Percentiles rank a stretch among this genome's conserved stretches.
Evolutionary conservation across 2,329 filamentous ascomycete species (phyloP).

Genomic region (Zymoseptoria passerinii): DNA sequence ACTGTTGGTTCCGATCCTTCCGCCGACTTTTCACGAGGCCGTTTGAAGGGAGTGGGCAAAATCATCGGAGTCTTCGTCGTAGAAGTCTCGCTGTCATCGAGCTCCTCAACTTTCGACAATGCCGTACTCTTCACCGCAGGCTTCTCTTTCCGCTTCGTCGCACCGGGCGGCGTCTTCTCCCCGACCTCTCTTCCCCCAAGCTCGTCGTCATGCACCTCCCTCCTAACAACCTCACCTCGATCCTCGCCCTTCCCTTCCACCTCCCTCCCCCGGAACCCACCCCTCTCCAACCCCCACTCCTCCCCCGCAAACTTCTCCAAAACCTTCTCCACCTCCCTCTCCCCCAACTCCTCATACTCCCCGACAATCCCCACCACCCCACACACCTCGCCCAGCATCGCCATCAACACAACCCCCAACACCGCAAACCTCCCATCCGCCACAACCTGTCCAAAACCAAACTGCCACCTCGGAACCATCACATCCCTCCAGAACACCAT

Average conservation of each 20-base stretch:
- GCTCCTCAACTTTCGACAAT: no score
- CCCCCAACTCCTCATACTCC: slow-evolving; percentile 35
- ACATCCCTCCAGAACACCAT: slow-evolving; percentile 35
- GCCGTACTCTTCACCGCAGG: no score
- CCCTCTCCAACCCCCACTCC: slow-evolving; percentile 24
- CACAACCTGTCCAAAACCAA: slow-evolving; percentile 38
- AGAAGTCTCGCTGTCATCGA: neutral
- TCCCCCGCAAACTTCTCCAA: slow-evolving; percentile 38
- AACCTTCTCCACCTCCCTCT: slow-evolving; percentile 35
- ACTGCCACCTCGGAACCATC: slow-evolving; percentile 26
- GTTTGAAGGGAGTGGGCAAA: slow-evolving; percentile 5
- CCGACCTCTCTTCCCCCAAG: slow-evolving; percentile 8
- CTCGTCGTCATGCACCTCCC: slow-evolving; percentile 4
- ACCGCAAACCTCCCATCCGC: slow-evolving; percentile 39
- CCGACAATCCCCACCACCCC: slow-evolving; percentile 34
- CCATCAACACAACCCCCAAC: slow-evolving; percentile 39
- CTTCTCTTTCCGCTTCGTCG: neutral
- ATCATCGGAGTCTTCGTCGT: slow-evolving; percentile 6
- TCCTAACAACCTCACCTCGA: slow-evolving; percentile 29
- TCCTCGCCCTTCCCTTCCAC: slow-evolving; percentile 24
- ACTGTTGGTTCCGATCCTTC: slow-evolving; percentile 6
- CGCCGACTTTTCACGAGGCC: neutral
- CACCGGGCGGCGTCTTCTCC: neutral
- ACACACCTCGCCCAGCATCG: slow-evolving; percentile 34
- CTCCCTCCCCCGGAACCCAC: slow-evolving; percentile 20